phyloP scores from a whole-genome alignment of 768 basidiomycete genomes.

The Mycena haematopus region DNA sequence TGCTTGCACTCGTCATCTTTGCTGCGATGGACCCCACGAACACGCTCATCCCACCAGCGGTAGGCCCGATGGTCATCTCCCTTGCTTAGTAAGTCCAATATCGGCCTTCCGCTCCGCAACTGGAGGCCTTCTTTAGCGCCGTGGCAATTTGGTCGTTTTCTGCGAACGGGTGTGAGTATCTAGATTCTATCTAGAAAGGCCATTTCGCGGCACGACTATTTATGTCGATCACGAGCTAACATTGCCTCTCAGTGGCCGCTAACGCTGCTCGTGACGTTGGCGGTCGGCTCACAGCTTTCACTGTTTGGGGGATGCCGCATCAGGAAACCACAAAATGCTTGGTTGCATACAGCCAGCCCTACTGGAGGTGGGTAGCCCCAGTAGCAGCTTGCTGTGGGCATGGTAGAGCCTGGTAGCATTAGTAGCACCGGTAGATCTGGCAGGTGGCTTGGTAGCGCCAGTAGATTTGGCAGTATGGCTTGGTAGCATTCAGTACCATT shows the following conservation, averaged over 20 bases:
- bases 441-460: too few relatives aligned
- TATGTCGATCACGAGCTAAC: background rate
- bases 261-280: constrained; percentile 77
- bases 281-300: constrained; percentile 61
- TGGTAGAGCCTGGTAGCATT: too few relatives aligned
- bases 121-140: constrained; percentile 42
- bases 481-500: too few relatives aligned
- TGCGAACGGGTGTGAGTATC: constrained; percentile 41
- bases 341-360: too few relatives aligned
- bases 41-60: constrained; percentile 57
- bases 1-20: constrained; percentile 60
- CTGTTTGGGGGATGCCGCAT: constrained; percentile 63
- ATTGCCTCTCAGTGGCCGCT: constrained; percentile 46
- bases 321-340: too few relatives aligned
- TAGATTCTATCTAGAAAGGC: too few relatives aligned
- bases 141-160: constrained; percentile 68
- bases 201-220: background rate
- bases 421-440: too few relatives aligned
- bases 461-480: too few relatives aligned
- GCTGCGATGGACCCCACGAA: constrained; percentile 64
- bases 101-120: background rate
- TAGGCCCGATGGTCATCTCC: constrained; percentile 59
- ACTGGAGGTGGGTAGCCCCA: too few relatives aligned
- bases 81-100: constrained; percentile 59
- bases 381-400: too few relatives aligned